These are phyloP conservation scores for Lipomyces spencermartinsiae DNA, from an alignment of 805 yeast species.

Conservation along the genomic window DNA sequence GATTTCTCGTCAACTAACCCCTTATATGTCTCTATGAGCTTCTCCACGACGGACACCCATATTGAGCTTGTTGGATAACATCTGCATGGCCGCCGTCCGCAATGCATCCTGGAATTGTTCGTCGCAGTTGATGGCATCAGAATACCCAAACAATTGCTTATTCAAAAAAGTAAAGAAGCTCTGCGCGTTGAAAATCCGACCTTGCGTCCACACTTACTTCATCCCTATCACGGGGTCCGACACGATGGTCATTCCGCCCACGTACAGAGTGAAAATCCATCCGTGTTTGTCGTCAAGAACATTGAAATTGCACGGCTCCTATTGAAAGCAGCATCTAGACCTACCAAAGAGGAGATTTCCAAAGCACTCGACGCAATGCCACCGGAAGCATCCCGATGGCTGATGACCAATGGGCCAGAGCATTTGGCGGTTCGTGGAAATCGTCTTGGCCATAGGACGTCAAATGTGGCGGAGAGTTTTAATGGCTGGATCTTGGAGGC, in stretches of 20 bases:
- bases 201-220: slow-evolving; percentile 33
- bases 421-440: not conserved
- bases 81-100: not conserved
- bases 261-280: slow-evolving; percentile 24
- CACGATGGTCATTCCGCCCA: slow-evolving; percentile 30
- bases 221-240: slow-evolving; percentile 33
- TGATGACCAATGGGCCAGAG: slow-evolving; percentile 3
- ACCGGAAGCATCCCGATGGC: slow-evolving; percentile 4
- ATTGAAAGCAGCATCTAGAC: slow-evolving; percentile 2
- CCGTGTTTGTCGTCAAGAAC: slow-evolving; percentile 20
- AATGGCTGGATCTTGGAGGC: slow-evolving; percentile 9
- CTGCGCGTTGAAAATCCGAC: slow-evolving; percentile 17
- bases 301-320: slow-evolving; percentile 2
- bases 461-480: slow-evolving; percentile 5
- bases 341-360: slow-evolving; percentile 2
- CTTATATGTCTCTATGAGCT: slow-evolving; percentile 1
- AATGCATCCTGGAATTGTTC: slow-evolving; percentile 7
- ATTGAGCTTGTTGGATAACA: slow-evolving; percentile 3
- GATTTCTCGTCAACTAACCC: slow-evolving; percentile 15
- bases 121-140: slow-evolving; percentile 12
- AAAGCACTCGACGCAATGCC: slow-evolving; percentile 3
- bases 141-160: slow-evolving; percentile 12
- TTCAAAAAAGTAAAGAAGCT: slow-evolving; percentile 19
- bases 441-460: slow-evolving; percentile 8
- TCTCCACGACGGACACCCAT: slow-evolving; percentile 2